Percentiles rank a stretch among this genome's conserved stretches.
Evolutionary conservation across 2,329 filamentous ascomycete species (phyloP).

Genomic region (Gyromitra esculenta): DNA sequence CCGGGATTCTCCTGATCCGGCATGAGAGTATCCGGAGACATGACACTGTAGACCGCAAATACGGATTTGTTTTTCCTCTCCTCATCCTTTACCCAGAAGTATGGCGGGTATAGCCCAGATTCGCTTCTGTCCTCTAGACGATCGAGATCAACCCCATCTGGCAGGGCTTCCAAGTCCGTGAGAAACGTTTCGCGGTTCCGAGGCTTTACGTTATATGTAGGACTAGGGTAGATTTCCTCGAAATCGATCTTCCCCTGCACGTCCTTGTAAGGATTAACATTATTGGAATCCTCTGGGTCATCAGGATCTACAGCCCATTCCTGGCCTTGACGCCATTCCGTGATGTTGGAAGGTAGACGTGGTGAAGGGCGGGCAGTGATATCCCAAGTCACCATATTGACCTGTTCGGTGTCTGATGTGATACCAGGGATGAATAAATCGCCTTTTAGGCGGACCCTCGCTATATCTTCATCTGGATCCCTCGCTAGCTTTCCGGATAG

Average conservation of each 20-base stretch:
- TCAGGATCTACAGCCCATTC: constrained; percentile 42
- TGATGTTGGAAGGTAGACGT: constrained; percentile 45
- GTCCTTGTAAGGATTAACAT: constrained; percentile 44
- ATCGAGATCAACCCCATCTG: constrained; percentile 45
- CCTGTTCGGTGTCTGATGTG: constrained; percentile 33
- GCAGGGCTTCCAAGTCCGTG: constrained; percentile 20
- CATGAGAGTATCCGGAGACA: constrained; percentile 30
- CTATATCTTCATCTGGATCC: constrained; percentile 49
- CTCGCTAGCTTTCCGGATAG: constrained; percentile 37
- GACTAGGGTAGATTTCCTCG: constrained; percentile 51
- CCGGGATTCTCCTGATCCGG: constrained; percentile 28
- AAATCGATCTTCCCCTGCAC: constrained; percentile 43
- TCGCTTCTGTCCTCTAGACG: constrained; percentile 38
- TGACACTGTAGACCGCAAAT: constrained; percentile 43
- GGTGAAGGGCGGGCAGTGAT: constrained; percentile 53
- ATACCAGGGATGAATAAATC: constrained; percentile 50
- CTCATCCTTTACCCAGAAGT: constrained; percentile 47
- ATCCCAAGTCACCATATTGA: constrained; percentile 51
- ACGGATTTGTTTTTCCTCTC: constrained; percentile 36
- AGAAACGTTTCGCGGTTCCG: constrained; percentile 39
- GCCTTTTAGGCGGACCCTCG: constrained; percentile 50
- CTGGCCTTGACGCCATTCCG: constrained; percentile 47
- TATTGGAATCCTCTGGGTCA: constrained; percentile 19
- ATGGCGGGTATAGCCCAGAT: constrained; percentile 37
- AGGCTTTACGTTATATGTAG: constrained; percentile 48